Percentiles rank a stretch among this genome's conserved stretches.
phyloP scores from a whole-genome alignment of 1,284 basidiomycete species.

The Ustilago loliicola region DNA sequence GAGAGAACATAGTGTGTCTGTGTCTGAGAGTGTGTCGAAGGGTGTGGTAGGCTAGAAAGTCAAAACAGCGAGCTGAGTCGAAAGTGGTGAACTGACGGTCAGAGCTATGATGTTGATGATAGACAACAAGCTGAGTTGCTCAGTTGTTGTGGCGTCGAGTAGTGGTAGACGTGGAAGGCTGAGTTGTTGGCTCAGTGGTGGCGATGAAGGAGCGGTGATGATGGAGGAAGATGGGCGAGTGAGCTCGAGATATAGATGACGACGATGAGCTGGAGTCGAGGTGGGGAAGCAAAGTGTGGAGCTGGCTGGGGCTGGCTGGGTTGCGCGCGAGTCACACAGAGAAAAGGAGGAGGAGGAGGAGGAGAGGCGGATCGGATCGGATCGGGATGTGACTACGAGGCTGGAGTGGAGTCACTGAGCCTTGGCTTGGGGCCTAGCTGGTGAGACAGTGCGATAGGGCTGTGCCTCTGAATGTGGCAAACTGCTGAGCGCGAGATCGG shows the following conservation, averaged over 20 bases:
- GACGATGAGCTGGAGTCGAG: background rate
- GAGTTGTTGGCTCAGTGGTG: constrained; percentile 14
- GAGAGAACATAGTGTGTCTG: constrained; percentile 22
- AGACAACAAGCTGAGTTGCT: constrained; percentile 24
- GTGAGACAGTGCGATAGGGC: background rate
- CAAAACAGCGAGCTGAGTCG: constrained; percentile 1
- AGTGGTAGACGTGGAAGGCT: background rate
- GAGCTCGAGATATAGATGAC: background rate
- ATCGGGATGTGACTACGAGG: constrained; percentile 3
- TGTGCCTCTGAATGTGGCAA: constrained; percentile 16
- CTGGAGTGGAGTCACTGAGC: background rate
- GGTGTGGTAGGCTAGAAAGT: constrained; percentile 1
- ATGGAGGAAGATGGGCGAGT: background rate
- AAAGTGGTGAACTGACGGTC: constrained; percentile 3
- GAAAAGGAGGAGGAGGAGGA: constrained; percentile 2
- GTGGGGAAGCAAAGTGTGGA: constrained; percentile 3
- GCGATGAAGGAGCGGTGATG: constrained; percentile 10
- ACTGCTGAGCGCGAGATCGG: constrained; percentile 13
- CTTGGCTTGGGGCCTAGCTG: background rate
- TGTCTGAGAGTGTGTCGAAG: background rate
- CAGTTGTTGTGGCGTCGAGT: background rate
- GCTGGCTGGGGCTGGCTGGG: constrained; percentile 13
- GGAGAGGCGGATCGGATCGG: constrained; percentile 16
- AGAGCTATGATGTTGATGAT: constrained; percentile 5
- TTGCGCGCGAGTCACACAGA: constrained; percentile 33